Evolutionary conservation across 2,329 filamentous ascomycete species (phyloP).

Genomic region (Beauveria asiatica): DNA sequence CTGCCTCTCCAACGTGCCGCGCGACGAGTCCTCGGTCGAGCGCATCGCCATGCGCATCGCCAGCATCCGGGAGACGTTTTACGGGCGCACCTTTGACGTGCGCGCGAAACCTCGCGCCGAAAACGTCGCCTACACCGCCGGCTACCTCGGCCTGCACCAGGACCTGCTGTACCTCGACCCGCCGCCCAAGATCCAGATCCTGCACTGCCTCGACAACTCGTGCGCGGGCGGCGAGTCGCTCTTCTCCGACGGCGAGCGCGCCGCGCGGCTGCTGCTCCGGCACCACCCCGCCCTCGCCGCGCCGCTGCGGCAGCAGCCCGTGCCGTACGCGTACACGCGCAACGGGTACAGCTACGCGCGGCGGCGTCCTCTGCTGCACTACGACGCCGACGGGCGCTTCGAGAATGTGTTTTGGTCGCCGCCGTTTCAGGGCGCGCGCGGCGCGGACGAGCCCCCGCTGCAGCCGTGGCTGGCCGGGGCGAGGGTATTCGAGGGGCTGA

Average conservation of each 20-base stretch:
- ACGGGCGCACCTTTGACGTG: constrained; percentile 87
- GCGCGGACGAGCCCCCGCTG: constrained; percentile 16
- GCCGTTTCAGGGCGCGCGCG: constrained; percentile 61
- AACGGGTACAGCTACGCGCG: constrained; percentile 54
- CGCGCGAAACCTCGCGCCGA: constrained; percentile 72
- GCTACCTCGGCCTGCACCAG: constrained; percentile 82
- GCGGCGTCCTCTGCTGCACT: constrained; percentile 44
- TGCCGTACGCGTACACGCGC: constrained; percentile 65
- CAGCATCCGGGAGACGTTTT: constrained; percentile 76
- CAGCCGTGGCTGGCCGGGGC: constrained; percentile 40
- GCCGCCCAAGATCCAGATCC: constrained; percentile 73
- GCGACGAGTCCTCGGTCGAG: constrained; percentile 55
- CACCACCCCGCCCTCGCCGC: background rate
- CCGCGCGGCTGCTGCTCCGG: constrained; percentile 32
- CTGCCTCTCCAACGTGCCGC: constrained; percentile 67
- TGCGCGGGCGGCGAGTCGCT: constrained; percentile 74
- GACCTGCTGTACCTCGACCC: constrained; percentile 81
- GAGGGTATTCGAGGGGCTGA: constrained; percentile 44
- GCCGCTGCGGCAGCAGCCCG: constrained; percentile 32
- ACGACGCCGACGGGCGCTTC: constrained; percentile 16
- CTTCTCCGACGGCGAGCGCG: constrained; percentile 69
- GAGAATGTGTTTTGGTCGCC: constrained; percentile 55
- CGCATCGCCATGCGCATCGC: constrained; percentile 66
- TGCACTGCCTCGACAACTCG: constrained; percentile 81
- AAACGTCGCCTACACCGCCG: constrained; percentile 84